A percentile compares a stretch with the other conserved stretches of the same genome.
These are phyloP conservation scores for Brachypodium distachyon DNA, from an alignment of 202 grass and related monocot genomes.

Conservation along the genomic window DNA sequence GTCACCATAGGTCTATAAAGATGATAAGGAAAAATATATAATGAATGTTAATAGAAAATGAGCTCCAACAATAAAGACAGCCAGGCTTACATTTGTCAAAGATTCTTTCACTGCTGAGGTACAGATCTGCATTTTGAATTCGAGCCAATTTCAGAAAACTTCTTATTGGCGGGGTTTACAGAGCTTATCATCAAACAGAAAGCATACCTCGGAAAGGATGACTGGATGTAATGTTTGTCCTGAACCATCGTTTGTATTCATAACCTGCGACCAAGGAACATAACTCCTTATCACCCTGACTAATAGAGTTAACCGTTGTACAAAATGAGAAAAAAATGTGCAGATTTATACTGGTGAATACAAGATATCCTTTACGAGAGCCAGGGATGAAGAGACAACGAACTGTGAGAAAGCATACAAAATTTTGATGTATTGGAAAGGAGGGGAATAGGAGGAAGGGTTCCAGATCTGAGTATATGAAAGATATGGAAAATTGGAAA, in stretches of 20 bases:
- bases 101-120: conserved; percentile 84
- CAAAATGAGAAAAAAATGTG: background rate
- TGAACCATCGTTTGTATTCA: conserved; percentile 33
- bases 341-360: background rate
- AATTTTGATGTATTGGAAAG: background rate
- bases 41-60: background rate
- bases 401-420: background rate
- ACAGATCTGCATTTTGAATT: conserved; percentile 60
- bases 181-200: conserved; percentile 9
- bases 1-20: conserved; percentile 77
- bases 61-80: background rate
- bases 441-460: background rate
- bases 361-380: background rate
- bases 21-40: conserved; percentile 1
- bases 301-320: background rate
- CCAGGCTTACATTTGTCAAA: conserved; percentile 70
- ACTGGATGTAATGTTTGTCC: conserved; percentile 42
- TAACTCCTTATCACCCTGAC: background rate
- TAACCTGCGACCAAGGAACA: conserved; percentile 33
- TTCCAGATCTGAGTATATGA: background rate
- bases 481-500: conserved; percentile 5
- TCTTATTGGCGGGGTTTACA: background rate
- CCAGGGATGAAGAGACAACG: background rate
- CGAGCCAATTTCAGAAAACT: background rate
- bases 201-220: conserved; percentile 50